phyloP scores from a whole-genome alignment of 2,329 filamentous ascomycete genomes.

The Trichothecium roseum region DNA sequence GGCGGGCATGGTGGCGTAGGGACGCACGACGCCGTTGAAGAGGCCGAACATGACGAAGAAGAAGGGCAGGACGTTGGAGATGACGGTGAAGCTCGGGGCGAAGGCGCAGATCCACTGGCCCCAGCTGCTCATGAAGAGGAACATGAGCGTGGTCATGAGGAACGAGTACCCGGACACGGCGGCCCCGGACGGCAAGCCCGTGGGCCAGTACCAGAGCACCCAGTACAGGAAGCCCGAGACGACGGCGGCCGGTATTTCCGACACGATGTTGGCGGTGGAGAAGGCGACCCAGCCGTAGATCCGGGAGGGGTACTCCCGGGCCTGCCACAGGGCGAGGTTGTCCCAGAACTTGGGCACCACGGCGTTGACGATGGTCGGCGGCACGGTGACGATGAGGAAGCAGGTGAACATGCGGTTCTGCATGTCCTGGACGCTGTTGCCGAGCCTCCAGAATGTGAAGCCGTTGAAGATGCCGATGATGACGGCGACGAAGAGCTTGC shows the following conservation, averaged over 20 bases:
- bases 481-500: constrained; percentile 62
- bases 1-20: constrained; percentile 51
- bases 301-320: constrained; percentile 60
- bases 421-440: constrained; percentile 55
- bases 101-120: constrained; percentile 81
- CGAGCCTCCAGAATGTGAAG: constrained; percentile 66
- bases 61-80: constrained; percentile 60
- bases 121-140: constrained; percentile 64
- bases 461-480: constrained; percentile 69
- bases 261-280: constrained; percentile 60
- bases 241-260: constrained; percentile 62
- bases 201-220: constrained; percentile 66
- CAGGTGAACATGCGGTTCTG: constrained; percentile 69
- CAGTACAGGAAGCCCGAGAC: constrained; percentile 58
- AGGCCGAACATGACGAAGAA: constrained; percentile 70
- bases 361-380: constrained; percentile 61
- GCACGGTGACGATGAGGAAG: constrained; percentile 55
- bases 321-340: constrained; percentile 63
- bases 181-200: constrained; percentile 56
- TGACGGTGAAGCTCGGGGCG: constrained; percentile 68
- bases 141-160: constrained; percentile 70
- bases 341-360: constrained; percentile 70
- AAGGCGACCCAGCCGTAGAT: constrained; percentile 75
- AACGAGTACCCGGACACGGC: constrained; percentile 64
- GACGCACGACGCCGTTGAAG: constrained; percentile 69